phyloP scores from a whole-genome alignment of 352 stramenopile genomes.

The Aphanomyces astaci region DNA sequence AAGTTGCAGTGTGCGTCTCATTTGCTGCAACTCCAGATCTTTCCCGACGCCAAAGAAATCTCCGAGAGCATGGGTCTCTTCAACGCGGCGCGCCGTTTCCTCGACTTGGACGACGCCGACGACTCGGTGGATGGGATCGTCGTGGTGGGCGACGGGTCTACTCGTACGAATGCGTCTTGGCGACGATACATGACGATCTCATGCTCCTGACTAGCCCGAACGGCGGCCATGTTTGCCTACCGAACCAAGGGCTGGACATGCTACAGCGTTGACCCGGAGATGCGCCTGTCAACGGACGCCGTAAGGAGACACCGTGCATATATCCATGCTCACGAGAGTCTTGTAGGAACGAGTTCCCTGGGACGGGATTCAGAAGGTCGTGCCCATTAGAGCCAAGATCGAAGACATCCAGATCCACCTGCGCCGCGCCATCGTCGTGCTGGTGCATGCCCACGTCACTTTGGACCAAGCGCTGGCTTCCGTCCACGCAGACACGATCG shows the following conservation, averaged over 20 bases:
- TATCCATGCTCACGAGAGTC: neutral
- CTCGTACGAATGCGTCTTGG: slow-evolving; percentile 36
- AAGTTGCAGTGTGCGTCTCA: slow-evolving; percentile 61
- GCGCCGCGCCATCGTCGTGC: slow-evolving; percentile 47
- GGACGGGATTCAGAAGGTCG: slow-evolving; percentile 48
- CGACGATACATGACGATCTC: slow-evolving; percentile 4
- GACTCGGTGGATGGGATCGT: slow-evolving; percentile 53
- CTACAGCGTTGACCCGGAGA: slow-evolving; percentile 67
- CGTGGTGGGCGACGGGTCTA: slow-evolving; percentile 67
- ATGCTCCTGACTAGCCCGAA: slow-evolving; percentile 31
- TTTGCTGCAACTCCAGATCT: slow-evolving; percentile 60
- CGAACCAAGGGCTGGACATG: slow-evolving; percentile 60
- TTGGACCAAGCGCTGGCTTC: slow-evolving; percentile 57
- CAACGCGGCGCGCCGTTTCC: slow-evolving; percentile 62
- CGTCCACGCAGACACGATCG: slow-evolving; percentile 46
- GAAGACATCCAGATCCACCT: slow-evolving; percentile 65
- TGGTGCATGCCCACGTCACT: slow-evolving; percentile 72
- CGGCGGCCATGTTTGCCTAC: slow-evolving; percentile 66
- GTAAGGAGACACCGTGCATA: neutral
- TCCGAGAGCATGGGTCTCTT: slow-evolving; percentile 81
- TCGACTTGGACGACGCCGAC: slow-evolving; percentile 32
- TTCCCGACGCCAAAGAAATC: slow-evolving; percentile 73
- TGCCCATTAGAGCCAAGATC: slow-evolving; percentile 75
- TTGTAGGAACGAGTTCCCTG: slow-evolving; percentile 30
- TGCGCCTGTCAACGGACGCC: slow-evolving; percentile 25